phyloP scores from a whole-genome alignment of 768 basidiomycete genomes.

The Kwoniella sp. region DNA sequence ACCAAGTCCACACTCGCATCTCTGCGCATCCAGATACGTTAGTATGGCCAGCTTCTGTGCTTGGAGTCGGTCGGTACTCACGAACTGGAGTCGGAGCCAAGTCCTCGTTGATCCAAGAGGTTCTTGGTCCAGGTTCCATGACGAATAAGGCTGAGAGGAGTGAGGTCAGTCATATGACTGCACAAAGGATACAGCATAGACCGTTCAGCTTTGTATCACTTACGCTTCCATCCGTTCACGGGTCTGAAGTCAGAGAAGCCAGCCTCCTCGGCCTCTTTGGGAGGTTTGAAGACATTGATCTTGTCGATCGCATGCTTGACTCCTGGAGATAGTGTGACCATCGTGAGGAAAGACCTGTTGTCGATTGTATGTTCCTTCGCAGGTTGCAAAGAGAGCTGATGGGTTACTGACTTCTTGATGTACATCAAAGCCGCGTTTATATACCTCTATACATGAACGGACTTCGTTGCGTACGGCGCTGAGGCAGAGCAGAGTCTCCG shows the following conservation, averaged over 20 bases:
- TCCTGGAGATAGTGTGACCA: not conserved
- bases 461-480: too few species aligned
- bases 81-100: not conserved
- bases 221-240: conserved; percentile 14
- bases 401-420: too few species aligned
- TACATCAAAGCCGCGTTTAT: too few species aligned
- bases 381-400: too few species aligned
- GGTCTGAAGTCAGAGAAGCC: conserved; percentile 15
- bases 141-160: not conserved
- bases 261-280: conserved; percentile 17
- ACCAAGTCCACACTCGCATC: conserved; percentile 4
- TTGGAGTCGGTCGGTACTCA: not conserved
- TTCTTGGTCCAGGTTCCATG: not conserved
- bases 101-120: conserved; percentile 3
- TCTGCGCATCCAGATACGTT: too few species aligned
- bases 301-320: not conserved
- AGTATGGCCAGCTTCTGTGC: too few species aligned
- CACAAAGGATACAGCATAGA: too few species aligned
- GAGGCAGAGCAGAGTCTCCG: too few species aligned
- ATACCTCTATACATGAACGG: too few species aligned
- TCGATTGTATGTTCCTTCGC: too few species aligned
- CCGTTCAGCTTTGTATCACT: not conserved
- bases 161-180: too few species aligned
- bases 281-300: conserved; percentile 9
- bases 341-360: not conserved